These are phyloP conservation scores for Punctularia strigosozonata DNA, from an alignment of 768 basidiomycete genomes.

Conservation along the genomic window DNA sequence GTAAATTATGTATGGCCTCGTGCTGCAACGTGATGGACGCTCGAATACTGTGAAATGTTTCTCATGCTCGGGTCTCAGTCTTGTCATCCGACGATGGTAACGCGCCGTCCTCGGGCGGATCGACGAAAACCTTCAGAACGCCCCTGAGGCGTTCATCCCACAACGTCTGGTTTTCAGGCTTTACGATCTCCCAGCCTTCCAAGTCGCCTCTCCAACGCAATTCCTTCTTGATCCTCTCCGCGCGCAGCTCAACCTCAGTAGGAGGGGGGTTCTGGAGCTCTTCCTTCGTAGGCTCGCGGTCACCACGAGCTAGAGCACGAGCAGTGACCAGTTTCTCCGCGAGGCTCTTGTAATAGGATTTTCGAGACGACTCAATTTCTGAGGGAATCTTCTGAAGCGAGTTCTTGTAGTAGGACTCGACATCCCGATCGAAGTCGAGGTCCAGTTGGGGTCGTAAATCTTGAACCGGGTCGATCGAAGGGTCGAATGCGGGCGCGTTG, in stretches of 20 bases:
- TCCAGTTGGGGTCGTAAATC: too few species aligned
- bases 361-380: conserved; percentile 56
- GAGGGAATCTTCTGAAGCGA: conserved; percentile 39
- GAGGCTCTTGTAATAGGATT: conserved; percentile 67
- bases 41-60: too few species aligned
- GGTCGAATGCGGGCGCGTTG: conserved; percentile 8
- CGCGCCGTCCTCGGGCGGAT: conserved; percentile 18
- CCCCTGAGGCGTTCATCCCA: conserved; percentile 72
- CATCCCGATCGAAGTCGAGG: conserved; percentile 59
- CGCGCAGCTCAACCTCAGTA: conserved; percentile 80
- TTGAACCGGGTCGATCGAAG: conserved; percentile 9
- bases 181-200: conserved; percentile 69
- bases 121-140: conserved; percentile 47
- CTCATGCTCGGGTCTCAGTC: too few species aligned
- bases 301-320: conserved; percentile 62
- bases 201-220: conserved; percentile 72
- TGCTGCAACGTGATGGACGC: too few species aligned
- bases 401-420: conserved; percentile 60
- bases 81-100: conserved; percentile 3
- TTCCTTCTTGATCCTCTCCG: conserved; percentile 86
- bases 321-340: conserved; percentile 56
- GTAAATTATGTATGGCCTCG: too few species aligned
- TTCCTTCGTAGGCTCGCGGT: conserved; percentile 77
- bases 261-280: conserved; percentile 69
- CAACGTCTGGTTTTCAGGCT: conserved; percentile 44